Percentiles rank a stretch among this genome's conserved stretches.
Conservation (phyloP, 1,139 yeast genomes). For the Kluyveromyces marxianus region DNA sequence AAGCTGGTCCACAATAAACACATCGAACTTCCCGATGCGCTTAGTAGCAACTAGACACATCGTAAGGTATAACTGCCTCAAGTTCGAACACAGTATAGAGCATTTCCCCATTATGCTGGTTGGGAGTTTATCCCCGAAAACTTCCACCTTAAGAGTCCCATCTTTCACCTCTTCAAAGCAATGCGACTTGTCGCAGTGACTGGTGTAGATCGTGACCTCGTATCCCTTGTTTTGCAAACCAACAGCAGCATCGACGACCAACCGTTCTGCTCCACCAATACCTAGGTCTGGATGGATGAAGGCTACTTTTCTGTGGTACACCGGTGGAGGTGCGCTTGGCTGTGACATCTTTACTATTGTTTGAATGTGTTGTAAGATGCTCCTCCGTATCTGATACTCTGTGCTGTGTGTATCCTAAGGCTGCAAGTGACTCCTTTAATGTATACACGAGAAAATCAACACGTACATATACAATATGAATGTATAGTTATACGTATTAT, state of each 20-base stretch:
- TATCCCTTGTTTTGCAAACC: conserved; percentile 71
- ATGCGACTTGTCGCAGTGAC: conserved; percentile 80
- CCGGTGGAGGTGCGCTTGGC: conserved; percentile 16
- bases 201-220: conserved; percentile 65
- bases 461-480: no score
- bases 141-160: conserved; percentile 51
- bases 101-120: conserved; percentile 57
- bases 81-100: conserved; percentile 72
- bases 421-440: no score
- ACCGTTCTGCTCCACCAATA: conserved; percentile 93
- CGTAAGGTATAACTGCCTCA: conserved; percentile 70
- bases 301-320: conserved; percentile 45
- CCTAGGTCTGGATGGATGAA: conserved; percentile 95
- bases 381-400: no score
- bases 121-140: conserved; percentile 79
- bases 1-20: conserved; percentile 80
- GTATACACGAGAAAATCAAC: no score
- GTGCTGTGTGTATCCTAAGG: no score
- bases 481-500: no score
- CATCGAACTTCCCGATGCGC: conserved; percentile 48
- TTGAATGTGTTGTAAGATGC: no score
- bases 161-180: conserved; percentile 83
- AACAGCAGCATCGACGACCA: conserved; percentile 90
- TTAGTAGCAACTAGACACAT: conserved; percentile 44
- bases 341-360: no score